Conservation (phyloP, 2,329 filamentous ascomycete genomes). For the Neopestalotiopsis rosae region DNA sequence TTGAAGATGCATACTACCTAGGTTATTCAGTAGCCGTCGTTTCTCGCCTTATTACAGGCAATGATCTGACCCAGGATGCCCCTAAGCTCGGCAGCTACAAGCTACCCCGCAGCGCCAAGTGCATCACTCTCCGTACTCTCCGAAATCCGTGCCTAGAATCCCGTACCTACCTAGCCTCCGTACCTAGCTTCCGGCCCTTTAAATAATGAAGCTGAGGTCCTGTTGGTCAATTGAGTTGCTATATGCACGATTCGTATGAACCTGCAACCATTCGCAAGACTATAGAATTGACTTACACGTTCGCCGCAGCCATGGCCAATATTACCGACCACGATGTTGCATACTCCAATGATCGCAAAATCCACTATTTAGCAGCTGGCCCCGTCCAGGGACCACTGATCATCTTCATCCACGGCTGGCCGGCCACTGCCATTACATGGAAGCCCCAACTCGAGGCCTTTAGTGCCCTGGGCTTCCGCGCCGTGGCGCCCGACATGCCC, state of each 20-base stretch:
- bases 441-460: conserved; percentile 36
- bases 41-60: no score
- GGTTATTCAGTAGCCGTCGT: no score
- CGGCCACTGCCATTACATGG: conserved; percentile 39
- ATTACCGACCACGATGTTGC: conserved; percentile 23
- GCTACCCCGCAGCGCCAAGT: no score
- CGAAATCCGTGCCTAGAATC: no score
- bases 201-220: no score
- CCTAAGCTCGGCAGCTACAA: not conserved
- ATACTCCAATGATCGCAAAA: conserved; percentile 31
- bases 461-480: conserved; percentile 36
- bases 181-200: conserved; percentile 1
- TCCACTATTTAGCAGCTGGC: conserved; percentile 37
- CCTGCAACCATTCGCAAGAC: not conserved
- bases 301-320: not conserved
- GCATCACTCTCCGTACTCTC: not conserved
- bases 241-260: not conserved
- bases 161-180: no score
- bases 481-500: conserved; percentile 38
- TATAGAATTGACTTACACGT: not conserved
- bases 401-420: conserved; percentile 44
- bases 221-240: not conserved
- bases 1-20: no score
- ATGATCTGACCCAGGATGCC: no score
- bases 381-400: conserved; percentile 33